Conservation (phyloP, 2,329 filamentous ascomycete species). For the Raffaelea ambrosiae region DNA sequence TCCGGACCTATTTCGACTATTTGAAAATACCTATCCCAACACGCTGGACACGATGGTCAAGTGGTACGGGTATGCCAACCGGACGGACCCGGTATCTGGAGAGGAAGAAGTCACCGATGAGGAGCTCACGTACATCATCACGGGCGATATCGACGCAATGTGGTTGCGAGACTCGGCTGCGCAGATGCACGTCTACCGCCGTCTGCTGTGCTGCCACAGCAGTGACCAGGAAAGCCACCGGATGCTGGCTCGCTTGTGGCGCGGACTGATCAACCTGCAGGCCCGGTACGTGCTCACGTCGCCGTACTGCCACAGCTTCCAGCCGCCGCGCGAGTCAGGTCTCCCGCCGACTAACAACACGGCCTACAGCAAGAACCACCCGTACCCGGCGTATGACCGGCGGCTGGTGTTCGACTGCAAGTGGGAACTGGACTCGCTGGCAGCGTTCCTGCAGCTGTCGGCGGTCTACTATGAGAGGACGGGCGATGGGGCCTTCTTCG, state of each 20-base stretch:
- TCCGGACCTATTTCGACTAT: constrained; percentile 65
- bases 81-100: constrained; percentile 7
- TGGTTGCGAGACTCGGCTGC: constrained; percentile 82
- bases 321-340: constrained; percentile 69
- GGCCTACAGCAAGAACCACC: constrained; percentile 48
- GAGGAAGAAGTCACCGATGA: constrained; percentile 35
- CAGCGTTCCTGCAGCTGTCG: constrained; percentile 72
- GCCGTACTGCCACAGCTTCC: constrained; percentile 87
- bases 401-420: constrained; percentile 77
- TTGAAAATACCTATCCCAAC: constrained; percentile 78
- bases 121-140: constrained; percentile 69
- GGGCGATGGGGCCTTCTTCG: constrained; percentile 49
- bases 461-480: constrained; percentile 65
- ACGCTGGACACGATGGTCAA: constrained; percentile 75
- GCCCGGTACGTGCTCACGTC: constrained; percentile 57
- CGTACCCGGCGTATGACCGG: constrained; percentile 57
- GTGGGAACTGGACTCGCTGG: constrained; percentile 84
- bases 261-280: constrained; percentile 65
- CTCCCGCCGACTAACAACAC: constrained; percentile 50
- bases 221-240: too few relatives aligned
- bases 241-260: constrained; percentile 56
- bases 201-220: constrained; percentile 42
- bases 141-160: constrained; percentile 77
- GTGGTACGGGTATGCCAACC: constrained; percentile 58
- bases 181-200: constrained; percentile 61